These are phyloP conservation scores for Ramaria sp. DNA, from an alignment of 768 basidiomycete species.

Conservation along the genomic window DNA sequence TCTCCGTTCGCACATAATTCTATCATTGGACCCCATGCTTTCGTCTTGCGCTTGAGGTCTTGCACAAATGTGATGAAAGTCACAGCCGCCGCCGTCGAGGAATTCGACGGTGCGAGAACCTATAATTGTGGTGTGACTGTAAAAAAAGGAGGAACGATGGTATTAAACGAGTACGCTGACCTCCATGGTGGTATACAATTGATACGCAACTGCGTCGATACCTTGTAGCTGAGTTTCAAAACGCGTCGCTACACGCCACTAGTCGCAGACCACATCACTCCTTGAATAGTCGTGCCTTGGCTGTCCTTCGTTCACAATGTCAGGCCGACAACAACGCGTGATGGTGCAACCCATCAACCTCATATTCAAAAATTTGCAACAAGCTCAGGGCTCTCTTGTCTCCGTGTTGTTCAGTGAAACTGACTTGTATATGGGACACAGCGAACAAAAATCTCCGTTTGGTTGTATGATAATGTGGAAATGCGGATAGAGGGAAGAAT, in stretches of 20 bases:
- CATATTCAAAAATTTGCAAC: slow-evolving; percentile 95
- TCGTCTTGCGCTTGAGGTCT: slow-evolving; percentile 94
- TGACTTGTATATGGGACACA: slow-evolving; percentile 21
- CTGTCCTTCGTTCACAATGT: slow-evolving; percentile 46
- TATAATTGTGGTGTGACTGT: not conserved
- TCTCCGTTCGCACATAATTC: slow-evolving; percentile 91
- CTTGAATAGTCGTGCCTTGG: not conserved
- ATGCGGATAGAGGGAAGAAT: slow-evolving; percentile 96
- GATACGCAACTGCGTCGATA: not conserved
- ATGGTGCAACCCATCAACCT: slow-evolving; percentile 99
- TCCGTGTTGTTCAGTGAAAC: not conserved
- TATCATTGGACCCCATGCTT: slow-evolving; percentile 94
- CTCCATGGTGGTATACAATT: not conserved
- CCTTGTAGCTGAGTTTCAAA: not conserved
- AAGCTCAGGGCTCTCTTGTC: slow-evolving; percentile 31
- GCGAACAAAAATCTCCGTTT: slow-evolving; percentile 81
- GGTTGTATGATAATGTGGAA: slow-evolving; percentile 95
- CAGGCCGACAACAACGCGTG: slow-evolving; percentile 87
- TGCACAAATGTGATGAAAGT: slow-evolving; percentile 99
- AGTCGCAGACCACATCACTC: not conserved
- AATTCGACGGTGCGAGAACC: slow-evolving; percentile 51
- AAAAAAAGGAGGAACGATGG: not conserved
- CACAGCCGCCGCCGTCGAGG: slow-evolving; percentile 96
- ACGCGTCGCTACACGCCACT: slow-evolving; percentile 8
- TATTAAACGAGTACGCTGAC: not conserved